These are phyloP conservation scores for Desmodesmus armatus DNA, from an alignment of 139 green algal species.

Conservation along the genomic window DNA sequence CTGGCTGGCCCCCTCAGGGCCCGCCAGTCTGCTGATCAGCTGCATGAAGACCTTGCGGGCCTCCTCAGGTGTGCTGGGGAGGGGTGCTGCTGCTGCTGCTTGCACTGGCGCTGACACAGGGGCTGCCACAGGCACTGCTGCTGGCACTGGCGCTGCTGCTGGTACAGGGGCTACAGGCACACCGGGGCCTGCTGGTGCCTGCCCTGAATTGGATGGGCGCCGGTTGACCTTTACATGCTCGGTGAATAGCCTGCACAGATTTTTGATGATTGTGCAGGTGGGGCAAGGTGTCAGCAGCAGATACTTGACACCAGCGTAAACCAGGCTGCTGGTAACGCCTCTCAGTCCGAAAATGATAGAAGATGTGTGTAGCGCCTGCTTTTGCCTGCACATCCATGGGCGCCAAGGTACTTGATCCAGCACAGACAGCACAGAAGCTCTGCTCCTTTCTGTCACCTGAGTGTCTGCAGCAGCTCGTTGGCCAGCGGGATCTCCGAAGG, in stretches of 20 bases:
- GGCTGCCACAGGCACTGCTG: background rate
- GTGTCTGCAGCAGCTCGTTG: constrained; percentile 34
- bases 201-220: no score
- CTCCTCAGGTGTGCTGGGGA: constrained; percentile 1
- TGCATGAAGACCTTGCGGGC: background rate
- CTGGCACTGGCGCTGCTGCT: background rate
- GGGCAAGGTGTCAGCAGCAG: no score
- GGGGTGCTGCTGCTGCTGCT: background rate
- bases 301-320: no score
- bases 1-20: background rate
- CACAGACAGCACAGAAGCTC: background rate
- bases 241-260: constrained; percentile 2
- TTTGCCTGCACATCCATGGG: no score
- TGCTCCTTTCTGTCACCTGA: constrained; percentile 11
- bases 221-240: constrained; percentile 19
- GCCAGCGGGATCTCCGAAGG: constrained; percentile 26
- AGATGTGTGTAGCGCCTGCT: no score
- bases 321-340: no score
- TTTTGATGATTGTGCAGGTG: background rate
- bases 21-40: background rate
- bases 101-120: background rate
- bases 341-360: no score
- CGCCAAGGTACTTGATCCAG: no score
- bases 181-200: background rate
- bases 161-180: background rate